Percentiles rank a stretch among this genome's conserved stretches.
These are phyloP conservation scores for Pulveroboletus sp. DNA, from an alignment of 768 basidiomycete species.

Conservation along the genomic window DNA sequence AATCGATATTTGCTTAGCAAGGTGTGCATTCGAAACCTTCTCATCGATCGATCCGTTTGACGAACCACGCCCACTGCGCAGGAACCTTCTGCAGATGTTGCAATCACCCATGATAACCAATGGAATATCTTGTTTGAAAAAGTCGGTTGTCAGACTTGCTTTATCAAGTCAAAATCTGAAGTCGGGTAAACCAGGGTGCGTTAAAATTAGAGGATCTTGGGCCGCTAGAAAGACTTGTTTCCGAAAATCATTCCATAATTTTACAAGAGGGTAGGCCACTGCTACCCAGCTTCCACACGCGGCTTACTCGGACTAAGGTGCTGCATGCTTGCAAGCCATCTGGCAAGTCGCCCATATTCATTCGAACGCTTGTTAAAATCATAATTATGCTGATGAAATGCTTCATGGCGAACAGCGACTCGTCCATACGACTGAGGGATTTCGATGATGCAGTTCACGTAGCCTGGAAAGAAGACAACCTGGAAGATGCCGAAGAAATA, in stretches of 20 bases:
- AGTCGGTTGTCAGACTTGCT: background rate
- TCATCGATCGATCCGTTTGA: background rate
- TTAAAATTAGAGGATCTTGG: constrained; percentile 5
- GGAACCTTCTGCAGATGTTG: constrained; percentile 12
- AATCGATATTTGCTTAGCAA: constrained; percentile 11
- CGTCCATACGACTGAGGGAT: constrained; percentile 2
- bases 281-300: background rate
- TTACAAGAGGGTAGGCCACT: constrained; percentile 2
- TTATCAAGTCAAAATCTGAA: background rate
- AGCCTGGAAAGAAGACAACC: constrained; percentile 5
- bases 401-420: background rate
- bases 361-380: background rate
- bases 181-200: background rate
- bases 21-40: background rate
- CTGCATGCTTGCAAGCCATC: constrained; percentile 1
- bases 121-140: constrained; percentile 14
- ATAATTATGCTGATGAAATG: background rate
- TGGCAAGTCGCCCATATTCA: background rate
- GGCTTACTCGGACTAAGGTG: constrained; percentile 3
- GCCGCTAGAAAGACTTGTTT: background rate
- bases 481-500: constrained; percentile 12
- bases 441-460: background rate
- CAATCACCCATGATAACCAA: constrained; percentile 12
- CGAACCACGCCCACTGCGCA: background rate
- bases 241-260: constrained; percentile 9